Percentiles rank a stretch among this genome's conserved stretches.
phyloP scores from a whole-genome alignment of 441 rosid genomes.

The Isatis lusitanica region DNA sequence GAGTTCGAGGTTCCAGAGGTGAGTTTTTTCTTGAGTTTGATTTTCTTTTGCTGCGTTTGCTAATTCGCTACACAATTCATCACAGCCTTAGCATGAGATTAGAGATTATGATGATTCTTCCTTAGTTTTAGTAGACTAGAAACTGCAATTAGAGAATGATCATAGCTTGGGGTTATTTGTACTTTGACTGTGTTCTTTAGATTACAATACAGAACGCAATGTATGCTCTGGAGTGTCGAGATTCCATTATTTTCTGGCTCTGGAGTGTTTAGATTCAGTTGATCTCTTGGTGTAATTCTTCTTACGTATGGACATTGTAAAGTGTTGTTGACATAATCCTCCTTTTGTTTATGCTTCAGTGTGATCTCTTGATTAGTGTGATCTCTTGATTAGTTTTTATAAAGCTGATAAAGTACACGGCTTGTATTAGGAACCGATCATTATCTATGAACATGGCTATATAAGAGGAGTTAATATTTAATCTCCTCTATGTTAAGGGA shows the following conservation, averaged over 20 bases:
- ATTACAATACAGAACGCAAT: not conserved
- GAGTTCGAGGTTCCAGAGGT: conserved; percentile 88
- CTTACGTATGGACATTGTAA: not conserved
- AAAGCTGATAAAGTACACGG: too few relatives aligned
- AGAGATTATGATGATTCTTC: not conserved
- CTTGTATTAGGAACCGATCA: too few relatives aligned
- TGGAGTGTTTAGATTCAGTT: conserved; percentile 2
- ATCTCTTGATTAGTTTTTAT: too few relatives aligned
- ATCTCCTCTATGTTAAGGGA: not conserved
- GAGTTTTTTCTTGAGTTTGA: not conserved
- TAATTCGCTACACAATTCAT: not conserved
- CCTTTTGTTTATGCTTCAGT: not conserved
- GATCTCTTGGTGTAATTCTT: not conserved
- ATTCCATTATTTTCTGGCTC: too few relatives aligned
- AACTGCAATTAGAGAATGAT: not conserved
- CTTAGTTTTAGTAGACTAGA: not conserved
- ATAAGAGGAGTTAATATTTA: too few relatives aligned
- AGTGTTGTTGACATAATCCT: not conserved
- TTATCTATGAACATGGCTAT: too few relatives aligned
- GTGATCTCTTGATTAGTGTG: too few relatives aligned
- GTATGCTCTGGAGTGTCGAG: too few relatives aligned
- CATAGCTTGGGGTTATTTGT: not conserved
- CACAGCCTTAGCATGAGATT: not conserved
- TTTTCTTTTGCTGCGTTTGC: not conserved
- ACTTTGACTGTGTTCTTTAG: not conserved